Evolutionary conservation across 1,284 basidiomycete genomes (phyloP), one percentile per base, ranked within the genome.

Genomic region (Cryptococcus maquisensis): DNA sequence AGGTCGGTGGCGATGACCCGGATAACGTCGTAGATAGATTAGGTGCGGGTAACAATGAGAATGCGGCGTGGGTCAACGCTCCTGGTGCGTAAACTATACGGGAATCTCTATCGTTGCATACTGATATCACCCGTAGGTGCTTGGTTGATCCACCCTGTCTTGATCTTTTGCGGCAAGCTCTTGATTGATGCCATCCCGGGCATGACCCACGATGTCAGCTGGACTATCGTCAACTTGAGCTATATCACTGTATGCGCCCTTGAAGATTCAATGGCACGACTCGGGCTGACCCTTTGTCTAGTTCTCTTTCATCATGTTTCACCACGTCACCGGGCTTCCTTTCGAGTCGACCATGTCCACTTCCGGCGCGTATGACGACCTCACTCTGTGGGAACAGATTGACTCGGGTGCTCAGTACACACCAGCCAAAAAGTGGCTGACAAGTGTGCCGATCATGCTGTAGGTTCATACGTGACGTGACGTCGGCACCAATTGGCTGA

Each of bases 361-460:
- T 63, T 86, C 86, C 13, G 96, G 96, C 41, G 95, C 90, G 5
- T 98, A 96, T 77, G 95, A 98, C 73, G 90, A 97, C 65, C 82
- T 98, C 47, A 98, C 96, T 0, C 79, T 99, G 24, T 99, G 95
- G 95, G 95, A 99, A 74, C 95, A 99, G 81, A 99, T 99, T 57
- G 95, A 99, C 75, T 88, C 91, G 57, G 95, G 95, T 39, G 95
- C 94, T 0, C 95, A 98, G 69, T 96, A 98, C 77, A 99, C 95
- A 2, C 95, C 95, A 0, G 87, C 95, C 3, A 97, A 95, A 80
- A 99, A 99, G 74, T 98, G 94, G 91, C 80, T 99, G 40, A 85
- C 96, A 53, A 86, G 84, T 55, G 86, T 96, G 9, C 95, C 95
- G 2, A 88, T 98, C 66, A 83, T 83, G 36, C 79, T 99, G 91